Evolutionary conservation across 139 green algal genomes (phyloP).

Genomic region (Penium margaritaceum): DNA sequence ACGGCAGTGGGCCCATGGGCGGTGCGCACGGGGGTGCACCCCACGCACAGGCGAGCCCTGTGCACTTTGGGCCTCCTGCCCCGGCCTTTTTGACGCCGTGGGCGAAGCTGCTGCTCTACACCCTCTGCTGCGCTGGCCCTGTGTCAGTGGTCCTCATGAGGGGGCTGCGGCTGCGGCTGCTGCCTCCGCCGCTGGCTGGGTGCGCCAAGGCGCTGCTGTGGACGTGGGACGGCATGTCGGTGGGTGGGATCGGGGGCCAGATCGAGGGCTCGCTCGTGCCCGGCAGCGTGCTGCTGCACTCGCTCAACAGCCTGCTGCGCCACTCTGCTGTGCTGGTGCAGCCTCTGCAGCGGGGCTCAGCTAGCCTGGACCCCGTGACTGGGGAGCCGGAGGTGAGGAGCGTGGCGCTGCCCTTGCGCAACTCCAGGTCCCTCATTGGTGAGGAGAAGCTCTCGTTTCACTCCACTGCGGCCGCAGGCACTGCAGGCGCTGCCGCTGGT

Average conservation of each 20-base stretch:
- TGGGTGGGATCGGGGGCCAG: slow-evolving; percentile 37
- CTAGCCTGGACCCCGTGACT: too few species aligned
- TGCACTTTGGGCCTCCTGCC: slow-evolving; percentile 37
- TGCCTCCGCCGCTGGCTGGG: slow-evolving; percentile 24
- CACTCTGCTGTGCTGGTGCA: slow-evolving; percentile 36
- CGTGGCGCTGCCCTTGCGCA: too few species aligned
- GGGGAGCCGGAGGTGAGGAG: too few species aligned
- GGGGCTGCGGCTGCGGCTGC: slow-evolving; percentile 31
- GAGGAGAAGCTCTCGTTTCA: too few species aligned
- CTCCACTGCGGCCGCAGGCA: too few species aligned
- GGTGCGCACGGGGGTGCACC: too few species aligned
- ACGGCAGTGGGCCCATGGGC: slow-evolving; percentile 33
- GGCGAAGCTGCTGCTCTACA: slow-evolving; percentile 45
- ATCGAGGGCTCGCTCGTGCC: slow-evolving; percentile 27
- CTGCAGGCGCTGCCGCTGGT: too few species aligned
- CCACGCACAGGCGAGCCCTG: too few species aligned
- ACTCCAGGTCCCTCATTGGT: too few species aligned
- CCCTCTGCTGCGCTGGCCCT: slow-evolving; percentile 6
- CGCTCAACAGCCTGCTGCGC: slow-evolving; percentile 34
- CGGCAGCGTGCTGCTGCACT: slow-evolving; percentile 29
- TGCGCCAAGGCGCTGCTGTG: slow-evolving; percentile 28
- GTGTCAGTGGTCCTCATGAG: slow-evolving; percentile 38
- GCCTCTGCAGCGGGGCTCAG: too few species aligned
- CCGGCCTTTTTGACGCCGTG: slow-evolving; percentile 31
- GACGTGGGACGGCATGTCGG: slow-evolving; percentile 33